These are phyloP conservation scores for Tylopilus sp. DNA, from an alignment of 1,284 basidiomycete species.

Conservation along the genomic window DNA sequence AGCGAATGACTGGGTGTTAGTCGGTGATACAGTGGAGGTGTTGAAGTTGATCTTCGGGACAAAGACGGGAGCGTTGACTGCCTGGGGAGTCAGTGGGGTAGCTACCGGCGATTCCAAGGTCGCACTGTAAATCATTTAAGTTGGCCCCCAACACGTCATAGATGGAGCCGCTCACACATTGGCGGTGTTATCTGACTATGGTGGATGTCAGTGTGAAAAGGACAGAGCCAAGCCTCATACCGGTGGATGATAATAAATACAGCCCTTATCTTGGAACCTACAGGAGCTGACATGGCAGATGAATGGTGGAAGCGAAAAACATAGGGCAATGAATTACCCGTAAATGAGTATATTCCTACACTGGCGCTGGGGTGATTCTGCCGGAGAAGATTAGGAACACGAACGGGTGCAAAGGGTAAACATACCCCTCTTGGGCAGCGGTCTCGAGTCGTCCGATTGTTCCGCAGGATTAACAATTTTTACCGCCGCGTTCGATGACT, in stretches of 20 bases:
- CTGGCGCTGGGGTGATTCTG: slow-evolving; percentile 79
- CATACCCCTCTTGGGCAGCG: slow-evolving; percentile 57
- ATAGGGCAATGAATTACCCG: slow-evolving; percentile 62
- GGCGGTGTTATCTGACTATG: slow-evolving; percentile 32
- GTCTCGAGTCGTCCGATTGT: slow-evolving; percentile 48
- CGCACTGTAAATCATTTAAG: slow-evolving; percentile 43
- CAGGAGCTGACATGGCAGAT: slow-evolving; percentile 66
- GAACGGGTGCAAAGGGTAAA: slow-evolving; percentile 11
- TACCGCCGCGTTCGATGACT: slow-evolving; percentile 62
- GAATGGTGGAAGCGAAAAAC: slow-evolving; percentile 14
- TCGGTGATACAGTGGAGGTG: slow-evolving; percentile 41
- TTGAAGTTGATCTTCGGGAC: slow-evolving; percentile 71
- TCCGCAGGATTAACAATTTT: slow-evolving; percentile 65
- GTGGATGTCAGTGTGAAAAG: slow-evolving; percentile 23
- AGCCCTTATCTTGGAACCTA: slow-evolving; percentile 89
- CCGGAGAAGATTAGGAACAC: slow-evolving; percentile 19
- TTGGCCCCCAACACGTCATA: background rate
- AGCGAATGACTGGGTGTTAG: slow-evolving; percentile 31
- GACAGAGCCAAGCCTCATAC: slow-evolving; percentile 52
- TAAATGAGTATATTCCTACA: slow-evolving; percentile 92
- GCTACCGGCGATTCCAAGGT: slow-evolving; percentile 59
- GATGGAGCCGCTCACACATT: slow-evolving; percentile 30
- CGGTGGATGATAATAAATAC: slow-evolving; percentile 84
- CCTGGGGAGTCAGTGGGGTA: slow-evolving; percentile 53
- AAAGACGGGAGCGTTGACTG: slow-evolving; percentile 87